Evolutionary conservation across 2,329 filamentous ascomycete genomes (phyloP).

Genomic region (Clonostachys rosea): DNA sequence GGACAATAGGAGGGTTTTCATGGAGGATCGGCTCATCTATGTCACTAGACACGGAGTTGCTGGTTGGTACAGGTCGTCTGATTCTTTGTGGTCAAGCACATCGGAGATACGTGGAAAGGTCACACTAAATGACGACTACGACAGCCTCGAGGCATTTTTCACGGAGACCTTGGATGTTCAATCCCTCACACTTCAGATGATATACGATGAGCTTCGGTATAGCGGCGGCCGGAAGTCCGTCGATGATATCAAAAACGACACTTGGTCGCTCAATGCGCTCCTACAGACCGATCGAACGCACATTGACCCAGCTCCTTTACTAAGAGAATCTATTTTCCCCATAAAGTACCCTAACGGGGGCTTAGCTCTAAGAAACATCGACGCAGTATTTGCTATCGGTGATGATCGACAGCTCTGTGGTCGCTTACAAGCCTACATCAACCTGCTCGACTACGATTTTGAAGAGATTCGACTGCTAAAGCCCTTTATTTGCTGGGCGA

Average conservation of each 20-base stretch:
- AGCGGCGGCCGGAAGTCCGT: not conserved
- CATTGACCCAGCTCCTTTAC: not conserved
- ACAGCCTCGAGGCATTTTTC: slow-evolving; percentile 12
- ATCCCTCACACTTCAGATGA: not conserved
- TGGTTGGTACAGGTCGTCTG: slow-evolving; percentile 10
- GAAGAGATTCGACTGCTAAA: slow-evolving; percentile 20
- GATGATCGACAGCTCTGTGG: slow-evolving; percentile 20
- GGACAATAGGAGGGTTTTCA: not conserved
- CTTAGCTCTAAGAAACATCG: slow-evolving; percentile 4
- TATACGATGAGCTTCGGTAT: not conserved
- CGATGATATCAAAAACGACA: not conserved
- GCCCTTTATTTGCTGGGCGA: slow-evolving; percentile 24
- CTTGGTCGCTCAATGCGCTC: not conserved
- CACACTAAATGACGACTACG: slow-evolving; percentile 10
- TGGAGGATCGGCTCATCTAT: not conserved
- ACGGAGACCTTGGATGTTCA: slow-evolving; percentile 7
- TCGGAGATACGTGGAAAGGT: slow-evolving; percentile 10
- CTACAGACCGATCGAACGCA: not conserved
- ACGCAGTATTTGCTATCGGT: slow-evolving; percentile 21
- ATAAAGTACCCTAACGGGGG: slow-evolving; percentile 11
- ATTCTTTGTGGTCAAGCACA: slow-evolving; percentile 17
- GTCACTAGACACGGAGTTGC: not conserved
- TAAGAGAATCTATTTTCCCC: slow-evolving; percentile 9
- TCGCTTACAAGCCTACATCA: slow-evolving; percentile 17
- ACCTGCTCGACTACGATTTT: slow-evolving; percentile 25